These are phyloP conservation scores for Tylopilus subfusipes DNA, from an alignment of 768 basidiomycete genomes.

Conservation along the genomic window DNA sequence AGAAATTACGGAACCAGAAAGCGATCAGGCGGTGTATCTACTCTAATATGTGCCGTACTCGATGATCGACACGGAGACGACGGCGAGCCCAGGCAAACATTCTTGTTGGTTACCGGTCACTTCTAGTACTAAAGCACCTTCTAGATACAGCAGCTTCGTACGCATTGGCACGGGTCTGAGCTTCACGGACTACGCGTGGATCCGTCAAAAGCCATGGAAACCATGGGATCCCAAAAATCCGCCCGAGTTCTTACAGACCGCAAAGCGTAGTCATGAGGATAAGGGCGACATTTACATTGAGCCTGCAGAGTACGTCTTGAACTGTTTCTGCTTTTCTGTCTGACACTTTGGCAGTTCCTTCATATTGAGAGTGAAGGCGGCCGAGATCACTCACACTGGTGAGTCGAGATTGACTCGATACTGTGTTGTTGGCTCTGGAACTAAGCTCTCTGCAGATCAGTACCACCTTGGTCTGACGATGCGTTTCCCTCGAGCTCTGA, in stretches of 20 bases:
- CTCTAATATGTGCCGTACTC: constrained; percentile 84
- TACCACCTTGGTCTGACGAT: constrained; percentile 87
- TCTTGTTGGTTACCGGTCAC: background rate
- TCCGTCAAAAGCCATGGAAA: constrained; percentile 81
- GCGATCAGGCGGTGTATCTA: constrained; percentile 85
- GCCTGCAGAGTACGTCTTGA: constrained; percentile 68
- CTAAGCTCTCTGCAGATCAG: constrained; percentile 47
- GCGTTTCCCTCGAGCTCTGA: constrained; percentile 86
- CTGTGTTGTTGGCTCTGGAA: background rate
- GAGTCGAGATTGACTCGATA: constrained; percentile 7
- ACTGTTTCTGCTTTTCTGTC: background rate
- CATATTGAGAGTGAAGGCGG: constrained; percentile 88
- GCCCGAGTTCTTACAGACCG: constrained; percentile 64
- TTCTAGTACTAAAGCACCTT: background rate
- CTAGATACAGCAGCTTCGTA: constrained; percentile 81
- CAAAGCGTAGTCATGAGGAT: constrained; percentile 65
- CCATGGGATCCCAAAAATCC: constrained; percentile 68
- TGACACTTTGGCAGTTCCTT: constrained; percentile 64
- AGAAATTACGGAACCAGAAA: constrained; percentile 85
- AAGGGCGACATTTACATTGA: constrained; percentile 90
- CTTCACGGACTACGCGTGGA: constrained; percentile 82
- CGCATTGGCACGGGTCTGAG: constrained; percentile 89
- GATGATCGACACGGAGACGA: constrained; percentile 59
- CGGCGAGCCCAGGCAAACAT: constrained; percentile 56
- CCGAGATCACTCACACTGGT: constrained; percentile 83